These are phyloP conservation scores for Solanum raphanifolium DNA, from an alignment of 257 asterid species.

Conservation along the genomic window DNA sequence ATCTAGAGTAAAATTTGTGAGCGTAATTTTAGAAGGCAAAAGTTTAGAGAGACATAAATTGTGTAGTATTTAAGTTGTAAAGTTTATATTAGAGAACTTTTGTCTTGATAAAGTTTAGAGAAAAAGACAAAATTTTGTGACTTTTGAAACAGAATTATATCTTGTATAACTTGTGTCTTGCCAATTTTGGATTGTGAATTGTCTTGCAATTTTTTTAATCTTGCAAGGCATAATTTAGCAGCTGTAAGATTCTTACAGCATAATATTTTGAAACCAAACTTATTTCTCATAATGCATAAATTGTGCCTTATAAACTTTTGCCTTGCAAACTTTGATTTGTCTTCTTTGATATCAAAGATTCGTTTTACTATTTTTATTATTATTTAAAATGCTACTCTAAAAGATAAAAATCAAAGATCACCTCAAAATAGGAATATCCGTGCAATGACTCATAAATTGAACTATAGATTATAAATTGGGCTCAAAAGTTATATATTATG, in stretches of 20 bases:
- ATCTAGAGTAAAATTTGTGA: background rate
- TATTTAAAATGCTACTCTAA: no score
- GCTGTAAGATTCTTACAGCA: background rate
- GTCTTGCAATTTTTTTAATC: background rate
- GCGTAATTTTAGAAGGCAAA: background rate
- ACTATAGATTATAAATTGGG: background rate
- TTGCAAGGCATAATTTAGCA: background rate
- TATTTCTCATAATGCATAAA: background rate
- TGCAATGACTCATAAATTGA: background rate
- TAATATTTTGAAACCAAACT: background rate
- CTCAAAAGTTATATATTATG: background rate
- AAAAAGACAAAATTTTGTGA: no score
- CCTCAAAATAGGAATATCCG: background rate
- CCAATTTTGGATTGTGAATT: background rate
- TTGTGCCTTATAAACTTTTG: background rate
- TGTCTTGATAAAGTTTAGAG: background rate
- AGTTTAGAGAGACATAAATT: background rate
- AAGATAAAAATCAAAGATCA: no score
- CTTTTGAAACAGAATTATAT: no score
- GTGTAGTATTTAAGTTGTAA: background rate
- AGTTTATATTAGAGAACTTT: background rate
- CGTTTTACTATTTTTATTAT: no score
- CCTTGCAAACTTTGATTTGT: background rate
- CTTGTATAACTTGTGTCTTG: background rate
- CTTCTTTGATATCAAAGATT: no score